Conservation (phyloP, 1,284 basidiomycete genomes). For the Rhodotorula sp. region DNA sequence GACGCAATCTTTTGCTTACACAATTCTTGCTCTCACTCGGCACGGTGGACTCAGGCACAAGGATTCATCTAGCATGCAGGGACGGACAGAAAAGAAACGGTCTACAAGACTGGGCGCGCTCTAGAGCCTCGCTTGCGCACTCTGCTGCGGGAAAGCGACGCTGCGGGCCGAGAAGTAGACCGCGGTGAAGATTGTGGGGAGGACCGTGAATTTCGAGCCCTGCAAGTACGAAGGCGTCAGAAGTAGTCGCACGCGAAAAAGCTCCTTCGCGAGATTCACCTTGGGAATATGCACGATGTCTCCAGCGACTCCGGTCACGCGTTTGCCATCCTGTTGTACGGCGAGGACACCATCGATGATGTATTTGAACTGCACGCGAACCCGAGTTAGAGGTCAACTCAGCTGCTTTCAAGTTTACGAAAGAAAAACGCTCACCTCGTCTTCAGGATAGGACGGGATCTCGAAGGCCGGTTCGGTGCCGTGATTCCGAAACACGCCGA, state of each 20-base stretch:
- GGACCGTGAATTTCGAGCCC: not conserved
- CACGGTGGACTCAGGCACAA: too few relatives aligned
- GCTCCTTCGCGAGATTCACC: not conserved
- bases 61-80: too few relatives aligned
- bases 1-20: too few relatives aligned
- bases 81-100: too few relatives aligned
- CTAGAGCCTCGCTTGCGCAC: too few relatives aligned
- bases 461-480: conserved; percentile 4
- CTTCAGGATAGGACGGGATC: not conserved
- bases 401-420: not conserved
- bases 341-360: conserved; percentile 2
- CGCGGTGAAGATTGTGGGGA: conserved; percentile 3
- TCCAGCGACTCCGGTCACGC: not conserved
- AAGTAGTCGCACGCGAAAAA: not conserved
- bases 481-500: conserved; percentile 3
- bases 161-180: not conserved
- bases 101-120: too few relatives aligned
- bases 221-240: not conserved
- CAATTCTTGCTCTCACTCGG: too few relatives aligned
- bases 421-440: not conserved
- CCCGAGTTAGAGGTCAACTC: not conserved
- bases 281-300: conserved; percentile 6
- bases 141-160: not conserved
- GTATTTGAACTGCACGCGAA: conserved; percentile 3
- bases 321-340: not conserved